Conservation (phyloP, 2,329 filamentous ascomycete species). For the Aquanectria penicillioides region DNA sequence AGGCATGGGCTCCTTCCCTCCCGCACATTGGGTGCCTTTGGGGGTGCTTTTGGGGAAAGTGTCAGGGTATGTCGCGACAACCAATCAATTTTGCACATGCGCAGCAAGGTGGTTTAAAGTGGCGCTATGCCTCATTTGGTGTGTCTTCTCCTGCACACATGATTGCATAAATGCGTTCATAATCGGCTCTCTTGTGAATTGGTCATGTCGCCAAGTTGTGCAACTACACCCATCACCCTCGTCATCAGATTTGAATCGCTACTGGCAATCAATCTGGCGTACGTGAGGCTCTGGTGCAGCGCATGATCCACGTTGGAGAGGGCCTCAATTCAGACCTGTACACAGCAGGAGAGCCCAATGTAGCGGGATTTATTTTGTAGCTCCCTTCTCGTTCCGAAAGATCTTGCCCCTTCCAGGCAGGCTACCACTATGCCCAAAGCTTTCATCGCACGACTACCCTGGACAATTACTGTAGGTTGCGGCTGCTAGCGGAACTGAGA, state of each 20-base stretch:
- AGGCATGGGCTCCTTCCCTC: neutral
- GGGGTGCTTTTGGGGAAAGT: no score
- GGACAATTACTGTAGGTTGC: no score
- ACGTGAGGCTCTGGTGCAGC: neutral
- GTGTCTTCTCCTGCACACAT: neutral
- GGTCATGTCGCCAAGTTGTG: neutral
- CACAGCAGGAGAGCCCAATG: no score
- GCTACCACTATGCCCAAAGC: no score
- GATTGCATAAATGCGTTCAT: neutral
- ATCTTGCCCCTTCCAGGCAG: no score
- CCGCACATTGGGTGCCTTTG: neutral
- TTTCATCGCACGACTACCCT: no score
- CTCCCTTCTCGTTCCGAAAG: no score
- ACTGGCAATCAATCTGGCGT: neutral
- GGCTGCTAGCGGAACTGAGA: no score
- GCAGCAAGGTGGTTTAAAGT: neutral
- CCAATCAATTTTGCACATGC: constrained; percentile 41
- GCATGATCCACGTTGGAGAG: neutral
- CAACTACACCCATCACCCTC: neutral
- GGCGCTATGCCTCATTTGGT: constrained; percentile 25
- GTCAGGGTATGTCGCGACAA: no score
- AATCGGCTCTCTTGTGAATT: neutral
- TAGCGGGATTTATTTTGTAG: no score
- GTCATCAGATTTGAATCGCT: neutral
- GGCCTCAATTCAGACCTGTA: constrained; percentile 11